Evolutionary conservation across 768 basidiomycete genomes (phyloP).

Genomic region (Psilocybe cyanescens): DNA sequence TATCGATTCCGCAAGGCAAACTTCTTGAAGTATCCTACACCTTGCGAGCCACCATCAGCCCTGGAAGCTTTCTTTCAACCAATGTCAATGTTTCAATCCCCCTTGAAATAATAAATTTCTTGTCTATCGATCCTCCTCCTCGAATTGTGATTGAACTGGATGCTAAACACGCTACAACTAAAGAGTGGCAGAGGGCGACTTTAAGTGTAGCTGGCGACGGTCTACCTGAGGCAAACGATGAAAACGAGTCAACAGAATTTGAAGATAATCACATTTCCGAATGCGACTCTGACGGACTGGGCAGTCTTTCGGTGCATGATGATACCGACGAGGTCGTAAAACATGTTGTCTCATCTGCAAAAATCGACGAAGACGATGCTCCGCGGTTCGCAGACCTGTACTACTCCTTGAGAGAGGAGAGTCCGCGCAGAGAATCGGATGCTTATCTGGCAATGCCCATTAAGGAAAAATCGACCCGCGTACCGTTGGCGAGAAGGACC

Average conservation of each 20-base stretch:
- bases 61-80: slow-evolving; percentile 56
- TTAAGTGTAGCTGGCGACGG: neutral
- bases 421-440: slow-evolving; percentile 3
- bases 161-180: neutral
- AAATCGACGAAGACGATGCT: slow-evolving; percentile 27
- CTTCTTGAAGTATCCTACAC: slow-evolving; percentile 80
- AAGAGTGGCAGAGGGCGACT: neutral
- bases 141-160: neutral
- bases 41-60: slow-evolving; percentile 65
- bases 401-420: slow-evolving; percentile 31
- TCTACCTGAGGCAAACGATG: neutral
- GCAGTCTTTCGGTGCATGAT: slow-evolving; percentile 30
- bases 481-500: too few relatives aligned
- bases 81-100: slow-evolving; percentile 77
- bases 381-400: slow-evolving; percentile 45
- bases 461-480: neutral
- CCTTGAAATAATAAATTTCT: slow-evolving; percentile 77
- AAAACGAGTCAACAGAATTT: neutral
- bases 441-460: neutral
- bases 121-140: slow-evolving; percentile 83
- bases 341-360: slow-evolving; percentile 33
- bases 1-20: slow-evolving; percentile 68
- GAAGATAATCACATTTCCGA: slow-evolving; percentile 5
- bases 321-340: slow-evolving; percentile 40
- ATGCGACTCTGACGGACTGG: slow-evolving; percentile 7